A percentile compares a stretch with the other conserved stretches of the same genome.
Evolutionary conservation across 169 alveolate genomes (phyloP).

Genomic region (Cryptosporidium sp.): DNA sequence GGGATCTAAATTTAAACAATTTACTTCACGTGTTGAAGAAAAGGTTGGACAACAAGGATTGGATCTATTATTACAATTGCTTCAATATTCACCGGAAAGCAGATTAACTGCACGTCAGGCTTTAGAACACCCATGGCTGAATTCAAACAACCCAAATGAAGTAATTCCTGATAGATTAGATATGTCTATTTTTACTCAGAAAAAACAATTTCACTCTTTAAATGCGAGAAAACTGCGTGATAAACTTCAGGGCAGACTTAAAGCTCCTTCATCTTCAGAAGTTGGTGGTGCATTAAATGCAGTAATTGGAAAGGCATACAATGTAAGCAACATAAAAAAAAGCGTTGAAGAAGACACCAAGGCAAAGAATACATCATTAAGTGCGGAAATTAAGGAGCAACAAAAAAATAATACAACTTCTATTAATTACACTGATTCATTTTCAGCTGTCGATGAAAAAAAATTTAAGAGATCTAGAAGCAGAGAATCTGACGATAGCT

Average conservation of each 20-base stretch:
- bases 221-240: conserved; percentile 70
- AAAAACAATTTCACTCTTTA: conserved; percentile 63
- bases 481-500: conserved; percentile 2
- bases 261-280: conserved; percentile 48
- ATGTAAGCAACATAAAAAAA: neutral
- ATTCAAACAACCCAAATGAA: neutral
- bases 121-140: conserved; percentile 83
- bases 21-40: conserved; percentile 56
- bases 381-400: neutral
- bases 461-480: conserved; percentile 22
- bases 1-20: conserved; percentile 59
- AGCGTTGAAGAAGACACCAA: conserved; percentile 11
- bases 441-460: neutral
- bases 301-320: conserved; percentile 61
- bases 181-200: conserved; percentile 50
- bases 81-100: conserved; percentile 80
- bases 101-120: conserved; percentile 84
- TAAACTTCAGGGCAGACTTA: conserved; percentile 64
- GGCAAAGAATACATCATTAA: neutral
- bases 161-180: conserved; percentile 47
- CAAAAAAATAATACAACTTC: neutral
- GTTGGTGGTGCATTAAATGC: conserved; percentile 63
- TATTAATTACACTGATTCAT: neutral
- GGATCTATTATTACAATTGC: conserved; percentile 80
- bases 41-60: conserved; percentile 78